Evolutionary conservation across 305 asterid species (phyloP).

Genomic region (Rubia tinctorum): DNA sequence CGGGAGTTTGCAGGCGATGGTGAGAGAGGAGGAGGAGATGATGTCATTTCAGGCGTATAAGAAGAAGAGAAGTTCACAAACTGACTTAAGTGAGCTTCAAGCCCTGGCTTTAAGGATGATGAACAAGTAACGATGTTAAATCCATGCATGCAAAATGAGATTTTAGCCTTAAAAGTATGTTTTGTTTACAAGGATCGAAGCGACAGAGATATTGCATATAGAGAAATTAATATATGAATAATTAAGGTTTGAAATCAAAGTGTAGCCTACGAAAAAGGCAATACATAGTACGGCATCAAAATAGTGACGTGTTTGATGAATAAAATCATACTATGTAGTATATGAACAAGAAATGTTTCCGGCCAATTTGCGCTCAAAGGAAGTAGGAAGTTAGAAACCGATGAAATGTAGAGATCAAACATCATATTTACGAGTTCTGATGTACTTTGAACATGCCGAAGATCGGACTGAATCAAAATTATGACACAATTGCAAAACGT

Average conservation of each 20-base stretch:
- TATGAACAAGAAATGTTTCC: too few species aligned
- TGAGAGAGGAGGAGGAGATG: conserved; percentile 24
- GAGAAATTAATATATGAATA: neutral
- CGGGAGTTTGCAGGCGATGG: conserved; percentile 28
- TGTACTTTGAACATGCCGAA: too few species aligned
- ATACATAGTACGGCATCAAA: too few species aligned
- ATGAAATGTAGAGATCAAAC: too few species aligned
- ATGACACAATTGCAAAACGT: too few species aligned
- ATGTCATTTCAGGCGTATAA: conserved; percentile 20
- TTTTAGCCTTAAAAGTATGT: neutral
- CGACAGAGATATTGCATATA: conserved; percentile 11
- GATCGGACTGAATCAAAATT: too few species aligned
- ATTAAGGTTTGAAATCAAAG: neutral
- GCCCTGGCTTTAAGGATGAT: conserved; percentile 63
- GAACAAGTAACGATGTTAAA: conserved; percentile 6
- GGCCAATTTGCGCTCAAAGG: too few species aligned
- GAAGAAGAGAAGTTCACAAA: conserved; percentile 55
- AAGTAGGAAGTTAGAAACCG: too few species aligned
- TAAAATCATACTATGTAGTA: too few species aligned
- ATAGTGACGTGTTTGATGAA: too few species aligned
- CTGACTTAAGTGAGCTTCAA: conserved; percentile 76
- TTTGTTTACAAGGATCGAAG: neutral
- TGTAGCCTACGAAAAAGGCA: neutral
- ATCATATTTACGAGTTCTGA: too few species aligned
- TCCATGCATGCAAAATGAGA: neutral